Percentiles rank a stretch among this genome's conserved stretches.
Conservation (phyloP, 306 rosid genomes). For the Rosa rugosa region DNA sequence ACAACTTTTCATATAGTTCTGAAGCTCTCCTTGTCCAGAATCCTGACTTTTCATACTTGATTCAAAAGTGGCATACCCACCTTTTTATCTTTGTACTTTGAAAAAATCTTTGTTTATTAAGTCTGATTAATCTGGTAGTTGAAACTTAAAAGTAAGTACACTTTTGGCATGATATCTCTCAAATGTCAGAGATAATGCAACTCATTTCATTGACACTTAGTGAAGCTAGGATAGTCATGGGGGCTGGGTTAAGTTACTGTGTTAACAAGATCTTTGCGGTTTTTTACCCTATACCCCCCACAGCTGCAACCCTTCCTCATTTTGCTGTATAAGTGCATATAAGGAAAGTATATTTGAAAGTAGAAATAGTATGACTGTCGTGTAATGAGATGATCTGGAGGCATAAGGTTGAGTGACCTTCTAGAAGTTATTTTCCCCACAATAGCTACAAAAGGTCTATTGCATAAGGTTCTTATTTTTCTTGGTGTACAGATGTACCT, state of each 20-base stretch:
- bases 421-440: no score
- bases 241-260: not conserved
- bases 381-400: not conserved
- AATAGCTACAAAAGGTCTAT: not conserved
- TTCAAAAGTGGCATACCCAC: not conserved
- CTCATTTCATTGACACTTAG: not conserved
- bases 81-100: not conserved
- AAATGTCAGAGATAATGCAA: not conserved
- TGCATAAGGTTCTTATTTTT: not conserved
- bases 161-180: not conserved
- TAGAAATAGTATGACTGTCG: not conserved
- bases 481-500: no score
- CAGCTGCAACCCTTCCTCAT: not conserved
- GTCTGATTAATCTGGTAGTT: not conserved
- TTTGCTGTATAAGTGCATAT: not conserved
- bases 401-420: not conserved
- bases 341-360: not conserved
- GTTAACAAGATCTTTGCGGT: not conserved
- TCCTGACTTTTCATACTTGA: not conserved
- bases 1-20: not conserved
- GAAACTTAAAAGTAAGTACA: no score
- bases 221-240: not conserved
- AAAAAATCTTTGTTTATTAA: not conserved
- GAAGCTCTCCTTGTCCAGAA: not conserved
- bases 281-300: not conserved